Percentiles rank a stretch among this genome's conserved stretches.
phyloP scores from a whole-genome alignment of 2,329 filamentous ascomycete species.

The Xenoacremonium recifei region DNA sequence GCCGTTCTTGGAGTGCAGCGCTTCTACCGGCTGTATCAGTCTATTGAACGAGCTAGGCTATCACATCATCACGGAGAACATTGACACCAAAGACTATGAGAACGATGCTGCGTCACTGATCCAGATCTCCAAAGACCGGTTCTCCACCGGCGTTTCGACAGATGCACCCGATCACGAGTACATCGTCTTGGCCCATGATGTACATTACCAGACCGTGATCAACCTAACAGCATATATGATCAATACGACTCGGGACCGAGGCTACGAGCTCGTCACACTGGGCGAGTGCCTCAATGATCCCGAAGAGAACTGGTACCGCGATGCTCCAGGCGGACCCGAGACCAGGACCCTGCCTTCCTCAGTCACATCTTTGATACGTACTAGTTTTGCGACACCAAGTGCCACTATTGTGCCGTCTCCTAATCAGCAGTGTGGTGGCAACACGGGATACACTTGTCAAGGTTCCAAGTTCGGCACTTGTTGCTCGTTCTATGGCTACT shows the following conservation, averaged over 20 bases:
- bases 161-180: slow-evolving; percentile 33
- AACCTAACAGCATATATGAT: slow-evolving; percentile 45
- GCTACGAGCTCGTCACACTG: slow-evolving; percentile 50
- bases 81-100: slow-evolving; percentile 62
- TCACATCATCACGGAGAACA: slow-evolving; percentile 54
- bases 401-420: slow-evolving; percentile 26
- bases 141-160: slow-evolving; percentile 34
- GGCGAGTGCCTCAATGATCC: slow-evolving; percentile 58
- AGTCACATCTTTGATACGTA: slow-evolving; percentile 8
- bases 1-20: slow-evolving; percentile 43
- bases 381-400: slow-evolving; percentile 15
- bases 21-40: slow-evolving; percentile 36
- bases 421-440: slow-evolving; percentile 36
- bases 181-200: slow-evolving; percentile 54
- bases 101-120: slow-evolving; percentile 50
- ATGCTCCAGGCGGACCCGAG: slow-evolving; percentile 13
- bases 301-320: slow-evolving; percentile 51
- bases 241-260: slow-evolving; percentile 36
- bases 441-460: slow-evolving; percentile 34
- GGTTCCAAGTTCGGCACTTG: slow-evolving; percentile 36
- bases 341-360: slow-evolving; percentile 11
- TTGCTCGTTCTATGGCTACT: slow-evolving; percentile 41
- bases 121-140: slow-evolving; percentile 40
- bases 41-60: slow-evolving; percentile 45
- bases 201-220: slow-evolving; percentile 45